A percentile compares a stretch with the other conserved stretches of the same genome.
Evolutionary conservation across 331 rosid genomes (phyloP).

Genomic region (Quercus tomentella): DNA sequence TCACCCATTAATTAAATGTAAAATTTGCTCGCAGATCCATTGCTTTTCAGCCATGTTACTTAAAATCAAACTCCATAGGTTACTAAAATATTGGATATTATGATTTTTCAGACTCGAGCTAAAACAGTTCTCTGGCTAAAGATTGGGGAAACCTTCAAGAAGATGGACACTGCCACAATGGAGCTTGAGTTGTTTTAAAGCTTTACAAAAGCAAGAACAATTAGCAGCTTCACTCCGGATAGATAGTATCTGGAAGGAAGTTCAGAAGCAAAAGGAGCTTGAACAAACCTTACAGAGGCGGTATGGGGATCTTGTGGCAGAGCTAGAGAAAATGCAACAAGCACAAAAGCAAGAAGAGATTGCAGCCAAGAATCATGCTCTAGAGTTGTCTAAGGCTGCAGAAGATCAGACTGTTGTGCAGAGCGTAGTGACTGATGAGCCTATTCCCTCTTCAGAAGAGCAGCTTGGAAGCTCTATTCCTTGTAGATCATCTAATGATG

Average conservation of each 20-base stretch:
- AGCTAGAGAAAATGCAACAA: conserved; percentile 46
- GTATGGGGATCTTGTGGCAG: conserved; percentile 57
- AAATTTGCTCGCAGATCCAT: neutral
- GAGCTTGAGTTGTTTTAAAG: conserved; percentile 88
- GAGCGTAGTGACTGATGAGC: conserved; percentile 22
- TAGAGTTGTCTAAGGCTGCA: conserved; percentile 33
- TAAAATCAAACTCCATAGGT: neutral
- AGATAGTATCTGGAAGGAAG: conserved; percentile 13
- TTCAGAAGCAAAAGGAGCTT: no score
- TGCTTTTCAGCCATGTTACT: neutral
- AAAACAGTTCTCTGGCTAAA: conserved; percentile 77
- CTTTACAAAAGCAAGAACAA: conserved; percentile 73
- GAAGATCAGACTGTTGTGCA: conserved; percentile 22
- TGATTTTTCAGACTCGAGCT: conserved; percentile 53
- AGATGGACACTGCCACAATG: conserved; percentile 60
- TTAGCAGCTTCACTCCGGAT: conserved; percentile 76
- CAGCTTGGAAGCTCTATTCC: neutral
- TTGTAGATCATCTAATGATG: conserved; percentile 24
- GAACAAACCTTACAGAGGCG: conserved; percentile 48
- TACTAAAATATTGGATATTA: neutral
- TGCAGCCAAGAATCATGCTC: conserved; percentile 34
- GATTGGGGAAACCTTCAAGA: conserved; percentile 73
- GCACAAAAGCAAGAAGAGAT: conserved; percentile 49
- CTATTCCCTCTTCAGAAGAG: conserved; percentile 9
- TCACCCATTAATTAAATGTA: neutral